Conservation (phyloP, 2,329 filamentous ascomycete genomes). For the Trichoderma sp. region DNA sequence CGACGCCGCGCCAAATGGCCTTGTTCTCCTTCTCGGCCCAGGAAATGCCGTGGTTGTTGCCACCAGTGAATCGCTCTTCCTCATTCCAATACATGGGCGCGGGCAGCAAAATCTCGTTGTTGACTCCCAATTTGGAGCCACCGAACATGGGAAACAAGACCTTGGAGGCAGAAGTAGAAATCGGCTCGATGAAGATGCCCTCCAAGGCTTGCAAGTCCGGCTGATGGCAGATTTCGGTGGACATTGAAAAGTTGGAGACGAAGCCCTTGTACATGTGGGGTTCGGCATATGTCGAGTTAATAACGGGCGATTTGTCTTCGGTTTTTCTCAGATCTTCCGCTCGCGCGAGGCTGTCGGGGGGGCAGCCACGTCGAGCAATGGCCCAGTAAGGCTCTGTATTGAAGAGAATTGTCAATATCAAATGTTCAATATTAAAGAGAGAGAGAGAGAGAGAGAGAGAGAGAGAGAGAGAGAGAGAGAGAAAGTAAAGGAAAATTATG, state of each 20-base stretch:
- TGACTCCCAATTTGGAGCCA: constrained; percentile 64
- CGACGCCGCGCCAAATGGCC: constrained; percentile 64
- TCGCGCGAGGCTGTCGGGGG: constrained; percentile 60
- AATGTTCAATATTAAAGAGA: not conserved
- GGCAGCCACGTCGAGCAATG: constrained; percentile 57
- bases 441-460: not conserved
- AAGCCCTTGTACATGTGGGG: constrained; percentile 55
- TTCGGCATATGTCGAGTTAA: constrained; percentile 44
- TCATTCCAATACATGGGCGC: constrained; percentile 67
- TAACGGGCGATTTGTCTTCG: constrained; percentile 43
- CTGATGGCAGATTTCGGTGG: constrained; percentile 62
- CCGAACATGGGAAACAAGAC: constrained; percentile 63
- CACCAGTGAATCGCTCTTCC: constrained; percentile 60
- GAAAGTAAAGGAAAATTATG: not conserved
- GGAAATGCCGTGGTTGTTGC: constrained; percentile 48
- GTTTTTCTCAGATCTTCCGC: constrained; percentile 41
- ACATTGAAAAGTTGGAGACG: constrained; percentile 59
- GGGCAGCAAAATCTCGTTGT: constrained; percentile 68
- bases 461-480: not conserved
- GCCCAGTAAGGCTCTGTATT: constrained; percentile 52
- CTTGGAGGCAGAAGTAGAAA: constrained; percentile 54
- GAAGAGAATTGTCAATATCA: constrained; percentile 5
- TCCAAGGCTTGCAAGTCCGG: constrained; percentile 61
- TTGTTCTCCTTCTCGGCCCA: constrained; percentile 56
- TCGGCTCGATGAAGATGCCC: constrained; percentile 61